Evolutionary conservation across 768 basidiomycete species (phyloP), one percentile per base, ranked within the genome.

Genomic region (Mycena latifolia): DNA sequence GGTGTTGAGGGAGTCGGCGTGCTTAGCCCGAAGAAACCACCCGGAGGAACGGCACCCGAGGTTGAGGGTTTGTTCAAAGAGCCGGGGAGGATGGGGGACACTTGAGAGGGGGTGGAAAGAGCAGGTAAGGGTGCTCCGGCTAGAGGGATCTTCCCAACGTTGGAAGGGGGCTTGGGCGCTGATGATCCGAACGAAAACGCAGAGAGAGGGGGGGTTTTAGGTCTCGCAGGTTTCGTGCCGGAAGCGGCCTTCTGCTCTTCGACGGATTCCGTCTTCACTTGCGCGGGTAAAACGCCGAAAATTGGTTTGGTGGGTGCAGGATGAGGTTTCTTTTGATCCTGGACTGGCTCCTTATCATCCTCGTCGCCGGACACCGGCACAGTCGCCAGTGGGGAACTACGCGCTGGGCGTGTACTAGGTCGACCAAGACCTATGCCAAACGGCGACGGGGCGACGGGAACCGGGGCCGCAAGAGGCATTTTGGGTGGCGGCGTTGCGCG

Each of bases 301-400:
- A 78, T 71, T 20, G 71, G 69, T 73, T 82, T 82, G 14, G 84
- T 82, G 11, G 81, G 78, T 22, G 81, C 80, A 5, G 81, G 78
- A 10, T 75, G 80, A n/a, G 77, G 76, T 52, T 77, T 80, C 17
- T 70, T 72, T 24, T 70, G 61, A 39, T 28, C 50, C n/a, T 46
- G 17, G 15, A 39, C 48, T 43, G 65, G 46, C 22, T 67, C 69
- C 57, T 80, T 81, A 35, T 84, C 83, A 15, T 79, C 80, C 11
- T 86, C 86, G 18, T 85, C 78, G 7, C 70, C 79, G 67, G 81
- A 86, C 60, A 79, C 79, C 56, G 88, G 79, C 7, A 83, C 80
- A 61, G 77, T 87, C 5, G 92, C 89, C 53, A 94, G 79, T 2
- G 93, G 93, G 4, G 93, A 93, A 69, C 93, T 94, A n/a, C 91